Evolutionary conservation across 2,329 filamentous ascomycete genomes (phyloP), one percentile per base, ranked within the genome.

Genomic region (Phialemonium atrogriseum): DNA sequence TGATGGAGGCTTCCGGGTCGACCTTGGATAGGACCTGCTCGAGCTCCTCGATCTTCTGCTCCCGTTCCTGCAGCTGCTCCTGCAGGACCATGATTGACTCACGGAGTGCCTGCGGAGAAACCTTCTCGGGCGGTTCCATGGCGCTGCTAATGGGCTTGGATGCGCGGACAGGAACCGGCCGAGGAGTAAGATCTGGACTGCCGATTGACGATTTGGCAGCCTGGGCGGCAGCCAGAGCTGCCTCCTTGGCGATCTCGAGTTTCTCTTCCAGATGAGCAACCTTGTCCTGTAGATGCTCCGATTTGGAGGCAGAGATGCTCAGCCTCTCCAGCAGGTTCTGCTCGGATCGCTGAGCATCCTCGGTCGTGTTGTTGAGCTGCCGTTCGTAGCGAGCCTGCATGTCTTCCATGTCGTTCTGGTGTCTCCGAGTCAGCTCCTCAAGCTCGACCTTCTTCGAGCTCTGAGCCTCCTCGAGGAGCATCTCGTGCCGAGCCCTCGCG

Each of bases 21-120:
- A 80, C 58, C 37, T 73, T 70, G 12, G 73, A 62, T 7, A 87
- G 64, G 32, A 78, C 69, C 32, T 79, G 72, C 57, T 94, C 85
- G 10, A 96, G 78, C 40, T 81, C 76, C 53, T 98, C 91, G 44
- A 96, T 94, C 23, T 77, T 80, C 38, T 81, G 73, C 60, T 98
- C 91, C 32, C 91, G 87, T 46, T 91, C 86, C 55, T 96, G 91
- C 6, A 98, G 71, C 56, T 98, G 91, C 56, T 96, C 89, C 59
- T 98, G 91, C 16, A 98, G 68, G 12, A 95, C 91, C 59, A 94
- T 79, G 51, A 98, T 95, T 1, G 88, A 94, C 58, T 98, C 91
- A 18, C 91, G 82, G 19, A 98, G 73, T 6, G 91, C 91, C 58
- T 96, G 89, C 1, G 88, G 85, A 3, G 89, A 95, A 36, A 95